Evolutionary conservation across 1,284 basidiomycete species (phyloP).

Genomic region (Ceratobasidium sp.): DNA sequence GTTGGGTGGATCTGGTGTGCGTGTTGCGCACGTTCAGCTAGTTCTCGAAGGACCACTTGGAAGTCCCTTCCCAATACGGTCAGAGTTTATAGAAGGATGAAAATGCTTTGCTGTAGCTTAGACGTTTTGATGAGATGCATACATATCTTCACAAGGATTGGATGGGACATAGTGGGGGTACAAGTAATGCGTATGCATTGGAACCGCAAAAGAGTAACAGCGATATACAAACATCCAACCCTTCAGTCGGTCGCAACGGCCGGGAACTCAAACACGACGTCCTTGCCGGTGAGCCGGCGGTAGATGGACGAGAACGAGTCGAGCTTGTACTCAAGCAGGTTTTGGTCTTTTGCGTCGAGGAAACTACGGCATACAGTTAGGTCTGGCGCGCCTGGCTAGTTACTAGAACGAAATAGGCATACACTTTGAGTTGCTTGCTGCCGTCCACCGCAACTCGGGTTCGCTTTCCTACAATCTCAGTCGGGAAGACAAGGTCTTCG

Average conservation of each 20-base stretch:
- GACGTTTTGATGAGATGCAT: background rate
- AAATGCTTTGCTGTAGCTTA: too few species aligned
- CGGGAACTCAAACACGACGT: slow-evolving; percentile 92
- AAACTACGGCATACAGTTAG: slow-evolving; percentile 67
- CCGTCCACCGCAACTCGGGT: slow-evolving; percentile 93
- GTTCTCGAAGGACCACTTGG: slow-evolving; percentile 3
- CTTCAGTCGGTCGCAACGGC: slow-evolving; percentile 56
- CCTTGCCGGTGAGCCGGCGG: slow-evolving; percentile 94
- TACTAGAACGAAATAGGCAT: slow-evolving; percentile 57
- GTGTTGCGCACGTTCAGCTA: background rate
- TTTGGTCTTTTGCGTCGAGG: slow-evolving; percentile 98
- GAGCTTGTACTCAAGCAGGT: slow-evolving; percentile 99
- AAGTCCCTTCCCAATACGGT: background rate
- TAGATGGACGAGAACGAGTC: slow-evolving; percentile 97
- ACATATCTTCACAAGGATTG: slow-evolving; percentile 35
- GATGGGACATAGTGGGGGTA: slow-evolving; percentile 32
- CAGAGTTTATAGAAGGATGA: background rate
- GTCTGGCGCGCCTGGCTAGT: too few species aligned
- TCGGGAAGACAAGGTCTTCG: slow-evolving; percentile 99
- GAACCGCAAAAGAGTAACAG: slow-evolving; percentile 43
- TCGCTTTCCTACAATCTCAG: slow-evolving; percentile 98
- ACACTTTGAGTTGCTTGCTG: slow-evolving; percentile 95
- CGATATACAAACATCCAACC: slow-evolving; percentile 22
- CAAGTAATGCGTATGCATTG: slow-evolving; percentile 45
- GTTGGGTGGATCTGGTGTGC: background rate